Percentiles rank a stretch among this genome's conserved stretches.
Conservation (phyloP, 2,329 filamentous ascomycete genomes). For the Phyllosticta citrichinensis region DNA sequence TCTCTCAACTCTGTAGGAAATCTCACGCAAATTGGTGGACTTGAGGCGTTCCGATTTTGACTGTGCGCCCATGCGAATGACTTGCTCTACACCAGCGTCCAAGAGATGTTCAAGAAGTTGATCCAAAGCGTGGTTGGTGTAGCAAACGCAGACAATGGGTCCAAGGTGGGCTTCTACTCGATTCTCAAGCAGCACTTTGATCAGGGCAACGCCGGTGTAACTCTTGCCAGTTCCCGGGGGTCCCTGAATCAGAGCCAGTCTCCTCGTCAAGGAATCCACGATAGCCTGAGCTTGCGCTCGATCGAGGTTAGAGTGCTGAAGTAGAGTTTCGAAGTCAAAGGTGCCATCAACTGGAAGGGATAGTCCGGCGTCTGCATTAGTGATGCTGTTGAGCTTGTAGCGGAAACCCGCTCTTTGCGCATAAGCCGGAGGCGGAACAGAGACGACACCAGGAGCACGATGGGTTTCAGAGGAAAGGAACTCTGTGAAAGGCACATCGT, state of each 20-base stretch:
- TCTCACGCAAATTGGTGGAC: conserved; percentile 38
- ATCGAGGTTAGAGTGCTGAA: conserved; percentile 36
- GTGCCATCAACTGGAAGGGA: not conserved
- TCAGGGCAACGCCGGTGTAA: conserved; percentile 50
- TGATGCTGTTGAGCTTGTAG: conserved; percentile 16
- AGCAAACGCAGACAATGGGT: conserved; percentile 38
- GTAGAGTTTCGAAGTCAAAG: conserved; percentile 12
- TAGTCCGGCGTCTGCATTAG: not conserved
- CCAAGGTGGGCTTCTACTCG: conserved; percentile 27
- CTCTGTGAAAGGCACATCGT: conserved; percentile 21
- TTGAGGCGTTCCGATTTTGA: conserved; percentile 46
- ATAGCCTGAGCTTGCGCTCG: conserved; percentile 40
- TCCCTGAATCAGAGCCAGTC: conserved; percentile 55
- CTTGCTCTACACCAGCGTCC: conserved; percentile 35
- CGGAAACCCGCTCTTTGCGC: conserved; percentile 15
- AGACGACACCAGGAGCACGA: not conserved
- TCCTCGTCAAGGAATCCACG: conserved; percentile 41
- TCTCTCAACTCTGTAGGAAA: conserved; percentile 14
- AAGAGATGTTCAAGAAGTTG: conserved; percentile 52
- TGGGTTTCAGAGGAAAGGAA: conserved; percentile 19
- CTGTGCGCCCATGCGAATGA: conserved; percentile 53
- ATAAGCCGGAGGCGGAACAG: conserved; percentile 20
- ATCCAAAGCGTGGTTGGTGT: conserved; percentile 46
- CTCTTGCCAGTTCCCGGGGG: conserved; percentile 63
- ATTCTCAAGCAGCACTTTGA: conserved; percentile 44